Base-by-base conservation (phyloP, 148 eudicot genomes). In the Suaeda aralocaspica region DNA sequence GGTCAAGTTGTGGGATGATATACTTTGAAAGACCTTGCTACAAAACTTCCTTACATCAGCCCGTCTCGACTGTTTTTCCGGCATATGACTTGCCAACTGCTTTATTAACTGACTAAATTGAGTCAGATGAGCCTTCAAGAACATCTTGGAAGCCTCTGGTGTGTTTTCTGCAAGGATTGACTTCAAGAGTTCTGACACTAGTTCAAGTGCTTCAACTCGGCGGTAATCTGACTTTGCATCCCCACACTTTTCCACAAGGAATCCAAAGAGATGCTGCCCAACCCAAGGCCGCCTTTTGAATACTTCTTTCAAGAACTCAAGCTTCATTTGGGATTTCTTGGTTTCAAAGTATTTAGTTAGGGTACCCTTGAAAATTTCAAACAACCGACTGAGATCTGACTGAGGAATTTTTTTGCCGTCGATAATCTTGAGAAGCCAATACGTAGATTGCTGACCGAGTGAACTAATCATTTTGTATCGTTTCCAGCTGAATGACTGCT, bases 221-320 rank as follows among this genome's bases (percentile, higher is more conserved):
- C 96, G 82, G 69, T 74, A 94, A 69, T 80, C 84, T 22, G 82
- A 86, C 55, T 83, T 91, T 2, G 97, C 86, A 49, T 75, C 62
- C 21, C 71, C 66, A 57, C 92, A 86, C 74, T 81, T 86, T 75
- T 87, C 84, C 67, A 94, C 65, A 78, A 94, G 85, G 68, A 86
- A 84, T 1, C 78, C 88, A 56, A 91, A 81, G 34, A 91, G 82
- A 61, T 81, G 88, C n/a, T 69, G 84, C 18, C 92, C 97, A 34
- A 91, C 77, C 97, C 99, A 89, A 6, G 96, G 92, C 70, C 91
- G 73, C 61, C 98, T 84, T 78, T 79, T 87, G 67, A 94, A 83
- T 33, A 86, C 80, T 72, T 91, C 99, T 72, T 86, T 89, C 73
- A 94, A 77, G 72, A 91, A 91, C 49, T 80, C 90, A 0, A 85